Evolutionary conservation across 352 stramenopile genomes (phyloP).

Genomic region (Phytophthora cactorum): DNA sequence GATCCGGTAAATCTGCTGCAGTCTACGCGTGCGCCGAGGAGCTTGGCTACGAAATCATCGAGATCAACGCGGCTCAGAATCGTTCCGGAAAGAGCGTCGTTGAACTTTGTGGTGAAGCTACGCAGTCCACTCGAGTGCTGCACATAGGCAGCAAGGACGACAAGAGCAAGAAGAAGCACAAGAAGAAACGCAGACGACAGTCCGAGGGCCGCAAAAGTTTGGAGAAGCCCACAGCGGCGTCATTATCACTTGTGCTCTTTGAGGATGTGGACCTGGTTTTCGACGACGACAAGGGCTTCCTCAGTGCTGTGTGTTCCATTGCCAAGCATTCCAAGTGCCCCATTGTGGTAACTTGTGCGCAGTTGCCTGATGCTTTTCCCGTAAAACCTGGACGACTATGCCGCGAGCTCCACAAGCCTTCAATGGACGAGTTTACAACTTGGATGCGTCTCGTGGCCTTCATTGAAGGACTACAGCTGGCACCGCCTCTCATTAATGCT

Average conservation of each 20-base stretch:
- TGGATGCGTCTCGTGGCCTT: slow-evolving; percentile 71
- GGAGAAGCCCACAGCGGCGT: slow-evolving; percentile 43
- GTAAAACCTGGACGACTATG: slow-evolving; percentile 50
- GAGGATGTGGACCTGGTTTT: slow-evolving; percentile 87
- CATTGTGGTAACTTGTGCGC: slow-evolving; percentile 74
- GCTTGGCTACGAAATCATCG: slow-evolving; percentile 83
- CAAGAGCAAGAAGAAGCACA: slow-evolving; percentile 57
- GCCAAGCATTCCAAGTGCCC: slow-evolving; percentile 83
- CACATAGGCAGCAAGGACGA: slow-evolving; percentile 47
- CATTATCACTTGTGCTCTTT: slow-evolving; percentile 84
- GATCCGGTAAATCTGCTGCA: slow-evolving; percentile 77
- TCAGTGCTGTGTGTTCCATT: slow-evolving; percentile 73
- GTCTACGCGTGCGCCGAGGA: slow-evolving; percentile 84
- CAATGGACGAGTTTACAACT: slow-evolving; percentile 61
- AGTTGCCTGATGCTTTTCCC: slow-evolving; percentile 70
- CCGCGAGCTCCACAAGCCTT: slow-evolving; percentile 49
- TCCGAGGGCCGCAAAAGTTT: slow-evolving; percentile 43
- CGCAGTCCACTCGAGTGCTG: slow-evolving; percentile 81
- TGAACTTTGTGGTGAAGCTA: slow-evolving; percentile 84
- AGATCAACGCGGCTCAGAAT: slow-evolving; percentile 84
- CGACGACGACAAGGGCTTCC: slow-evolving; percentile 83
- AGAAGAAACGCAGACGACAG: slow-evolving; percentile 48
- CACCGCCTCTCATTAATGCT: slow-evolving; percentile 38
- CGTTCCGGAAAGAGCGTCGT: slow-evolving; percentile 73
- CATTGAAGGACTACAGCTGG: slow-evolving; percentile 56